Conservation (phyloP, 164 flowering plant genomes). For the Sextonia rubra region DNA sequence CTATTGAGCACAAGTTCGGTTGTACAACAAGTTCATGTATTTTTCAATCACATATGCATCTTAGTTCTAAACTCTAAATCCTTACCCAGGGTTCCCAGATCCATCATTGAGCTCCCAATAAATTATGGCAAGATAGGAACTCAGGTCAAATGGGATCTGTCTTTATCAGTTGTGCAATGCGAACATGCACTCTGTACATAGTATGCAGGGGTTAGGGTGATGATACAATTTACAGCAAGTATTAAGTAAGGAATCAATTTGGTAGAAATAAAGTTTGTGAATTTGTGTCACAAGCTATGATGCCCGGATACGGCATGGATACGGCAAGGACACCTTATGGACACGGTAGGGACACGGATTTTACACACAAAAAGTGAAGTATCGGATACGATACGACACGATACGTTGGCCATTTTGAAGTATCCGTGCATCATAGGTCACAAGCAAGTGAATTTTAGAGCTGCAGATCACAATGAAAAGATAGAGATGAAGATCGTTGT, state of each 20-base stretch:
- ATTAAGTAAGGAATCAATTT: neutral
- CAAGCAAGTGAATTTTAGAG: too few species aligned
- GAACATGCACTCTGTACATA: constrained; percentile 55
- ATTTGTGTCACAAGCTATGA: too few species aligned
- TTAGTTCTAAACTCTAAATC: neutral
- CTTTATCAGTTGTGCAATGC: constrained; percentile 62
- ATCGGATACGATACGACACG: too few species aligned
- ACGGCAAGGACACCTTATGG: too few species aligned
- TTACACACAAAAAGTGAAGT: too few species aligned
- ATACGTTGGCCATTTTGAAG: too few species aligned
- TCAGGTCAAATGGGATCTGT: constrained; percentile 63
- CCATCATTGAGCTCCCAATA: constrained; percentile 71
- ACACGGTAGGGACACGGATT: too few species aligned
- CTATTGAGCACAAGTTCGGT: neutral
- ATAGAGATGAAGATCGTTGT: too few species aligned
- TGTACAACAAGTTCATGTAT: neutral
- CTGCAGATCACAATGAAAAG: too few species aligned
- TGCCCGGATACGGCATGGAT: too few species aligned
- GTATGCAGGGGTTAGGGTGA: neutral
- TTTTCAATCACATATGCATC: neutral
- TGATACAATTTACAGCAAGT: neutral
- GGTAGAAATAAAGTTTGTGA: neutral
- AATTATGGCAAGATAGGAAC: constrained; percentile 75
- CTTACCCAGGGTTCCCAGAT: constrained; percentile 76
- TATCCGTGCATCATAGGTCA: too few species aligned